phyloP scores from a whole-genome alignment of 202 grass and related monocot species.

The Sporobolus alterniflorus region DNA sequence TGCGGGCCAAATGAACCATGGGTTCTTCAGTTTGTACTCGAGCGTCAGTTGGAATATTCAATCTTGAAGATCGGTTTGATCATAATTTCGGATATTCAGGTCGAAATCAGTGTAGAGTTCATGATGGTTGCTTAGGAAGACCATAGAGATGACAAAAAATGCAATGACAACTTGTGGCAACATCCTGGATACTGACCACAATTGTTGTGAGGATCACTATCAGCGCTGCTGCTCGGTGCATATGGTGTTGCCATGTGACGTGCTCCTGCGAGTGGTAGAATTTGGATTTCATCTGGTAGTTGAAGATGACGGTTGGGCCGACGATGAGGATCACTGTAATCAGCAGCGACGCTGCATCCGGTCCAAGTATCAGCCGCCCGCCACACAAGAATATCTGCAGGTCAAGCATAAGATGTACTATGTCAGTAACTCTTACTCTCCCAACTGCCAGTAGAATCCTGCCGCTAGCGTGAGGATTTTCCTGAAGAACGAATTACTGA shows the following conservation, averaged over 20 bases:
- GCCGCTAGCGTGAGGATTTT: neutral
- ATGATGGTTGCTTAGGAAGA: neutral
- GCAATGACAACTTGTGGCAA: neutral
- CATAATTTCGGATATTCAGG: slow-evolving; percentile 12
- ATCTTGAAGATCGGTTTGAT: neutral
- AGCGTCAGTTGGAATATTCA: neutral
- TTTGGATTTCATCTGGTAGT: slow-evolving; percentile 46
- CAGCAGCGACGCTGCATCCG: slow-evolving; percentile 57
- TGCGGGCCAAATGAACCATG: neutral
- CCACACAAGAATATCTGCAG: slow-evolving; percentile 66
- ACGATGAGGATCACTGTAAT: slow-evolving; percentile 49
- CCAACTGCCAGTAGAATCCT: neutral
- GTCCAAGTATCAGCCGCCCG: slow-evolving; percentile 64
- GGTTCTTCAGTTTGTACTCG: neutral
- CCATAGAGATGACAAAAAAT: neutral
- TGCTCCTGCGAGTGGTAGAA: neutral
- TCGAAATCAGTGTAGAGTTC: neutral
- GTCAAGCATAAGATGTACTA: neutral
- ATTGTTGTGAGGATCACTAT: slow-evolving; percentile 44
- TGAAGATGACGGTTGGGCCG: slow-evolving; percentile 49
- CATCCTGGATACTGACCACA: slow-evolving; percentile 37
- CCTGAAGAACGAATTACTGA: neutral
- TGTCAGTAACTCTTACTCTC: neutral
- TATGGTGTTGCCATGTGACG: neutral
- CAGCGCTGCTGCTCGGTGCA: slow-evolving; percentile 17